Evolutionary conservation across 1,284 basidiomycete genomes (phyloP).

Genomic region (Pseudomicrostroma phylloplanum): DNA sequence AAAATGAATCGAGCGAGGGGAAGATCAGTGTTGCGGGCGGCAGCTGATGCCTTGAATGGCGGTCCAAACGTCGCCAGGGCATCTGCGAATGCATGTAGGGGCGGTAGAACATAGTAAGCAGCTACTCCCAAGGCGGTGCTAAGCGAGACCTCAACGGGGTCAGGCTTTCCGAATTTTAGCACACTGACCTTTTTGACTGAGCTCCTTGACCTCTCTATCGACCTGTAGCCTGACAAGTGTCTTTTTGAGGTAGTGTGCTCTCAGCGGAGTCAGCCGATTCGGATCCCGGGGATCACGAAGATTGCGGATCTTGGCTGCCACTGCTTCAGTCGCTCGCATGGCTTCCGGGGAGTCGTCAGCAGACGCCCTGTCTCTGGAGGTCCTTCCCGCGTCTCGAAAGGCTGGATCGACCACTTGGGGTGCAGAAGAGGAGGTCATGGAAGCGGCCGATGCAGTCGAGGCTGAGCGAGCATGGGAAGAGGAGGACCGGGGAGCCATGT

Average conservation of each 20-base stretch:
- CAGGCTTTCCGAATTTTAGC: background rate
- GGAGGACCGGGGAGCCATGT: too few species aligned
- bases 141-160: background rate
- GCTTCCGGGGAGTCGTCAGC: too few species aligned
- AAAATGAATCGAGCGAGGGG: constrained; percentile 46
- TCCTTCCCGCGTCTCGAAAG: constrained; percentile 3
- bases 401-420: background rate
- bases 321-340: constrained; percentile 9
- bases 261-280: constrained; percentile 65
- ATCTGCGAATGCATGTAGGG: constrained; percentile 16
- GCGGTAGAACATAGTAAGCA: background rate
- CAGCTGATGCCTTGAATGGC: constrained; percentile 38
- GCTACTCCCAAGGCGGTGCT: background rate
- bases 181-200: constrained; percentile 25
- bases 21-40: constrained; percentile 27
- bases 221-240: constrained; percentile 77
- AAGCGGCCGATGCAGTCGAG: background rate
- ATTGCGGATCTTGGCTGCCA: constrained; percentile 15
- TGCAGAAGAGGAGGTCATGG: background rate
- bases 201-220: constrained; percentile 55
- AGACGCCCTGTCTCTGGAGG: background rate
- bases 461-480: too few species aligned
- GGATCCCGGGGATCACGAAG: constrained; percentile 21
- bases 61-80: constrained; percentile 46
- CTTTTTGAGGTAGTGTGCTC: constrained; percentile 93